Conservation (phyloP, 495 filamentous ascomycete genomes). For the Tricharina praecox region DNA sequence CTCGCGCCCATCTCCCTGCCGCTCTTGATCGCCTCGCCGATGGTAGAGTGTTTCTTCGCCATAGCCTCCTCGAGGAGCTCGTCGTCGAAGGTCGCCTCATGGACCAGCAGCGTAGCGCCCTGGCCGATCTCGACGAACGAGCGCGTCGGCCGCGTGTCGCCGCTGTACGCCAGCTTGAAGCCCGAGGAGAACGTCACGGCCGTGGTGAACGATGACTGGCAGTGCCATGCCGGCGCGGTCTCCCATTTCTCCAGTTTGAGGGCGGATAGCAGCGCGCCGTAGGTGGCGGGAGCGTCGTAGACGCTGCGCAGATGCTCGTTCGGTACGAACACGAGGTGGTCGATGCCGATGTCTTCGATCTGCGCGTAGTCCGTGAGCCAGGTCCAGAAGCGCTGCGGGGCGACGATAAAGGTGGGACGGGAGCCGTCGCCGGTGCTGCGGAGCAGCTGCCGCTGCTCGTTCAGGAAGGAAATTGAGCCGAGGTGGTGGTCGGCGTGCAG, state of each 20-base stretch:
- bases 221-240: conserved; percentile 55
- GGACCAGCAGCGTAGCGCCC: conserved; percentile 65
- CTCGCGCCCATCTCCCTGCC: conserved; percentile 60
- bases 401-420: conserved; percentile 12
- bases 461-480: conserved; percentile 59
- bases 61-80: conserved; percentile 57
- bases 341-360: conserved; percentile 61
- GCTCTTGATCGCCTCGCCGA: conserved; percentile 62
- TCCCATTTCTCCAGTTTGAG: conserved; percentile 36
- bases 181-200: conserved; percentile 57
- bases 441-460: conserved; percentile 25
- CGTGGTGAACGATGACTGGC: conserved; percentile 56
- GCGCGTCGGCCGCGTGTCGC: conserved; percentile 68
- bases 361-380: conserved; percentile 63
- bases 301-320: conserved; percentile 10
- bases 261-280: conserved; percentile 9
- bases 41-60: conserved; percentile 82
- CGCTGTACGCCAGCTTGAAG: conserved; percentile 81
- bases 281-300: background rate
- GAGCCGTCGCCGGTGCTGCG: background rate
- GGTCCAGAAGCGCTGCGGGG: conserved; percentile 33
- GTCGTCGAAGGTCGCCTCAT: conserved; percentile 92
- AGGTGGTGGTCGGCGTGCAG: conserved; percentile 94
- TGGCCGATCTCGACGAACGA: conserved; percentile 52
- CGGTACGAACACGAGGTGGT: conserved; percentile 27